A percentile compares a stretch with the other conserved stretches of the same genome.
Evolutionary conservation across 2,329 filamentous ascomycete species (phyloP).

Genomic region (Nemania serpens): DNA sequence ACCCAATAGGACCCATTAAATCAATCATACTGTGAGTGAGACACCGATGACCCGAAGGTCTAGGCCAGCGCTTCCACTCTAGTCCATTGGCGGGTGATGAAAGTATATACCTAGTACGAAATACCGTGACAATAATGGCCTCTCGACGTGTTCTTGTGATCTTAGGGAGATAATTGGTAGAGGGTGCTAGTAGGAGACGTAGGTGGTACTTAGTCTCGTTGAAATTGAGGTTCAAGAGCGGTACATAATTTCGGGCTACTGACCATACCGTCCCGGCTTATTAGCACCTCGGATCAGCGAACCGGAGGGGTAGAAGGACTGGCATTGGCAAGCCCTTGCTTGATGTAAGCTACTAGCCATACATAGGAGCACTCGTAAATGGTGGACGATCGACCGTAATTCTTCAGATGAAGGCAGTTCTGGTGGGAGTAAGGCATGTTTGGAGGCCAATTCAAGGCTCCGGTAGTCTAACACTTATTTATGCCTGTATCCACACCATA

Average conservation of each 20-base stretch:
- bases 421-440: neutral
- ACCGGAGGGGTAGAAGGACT: slow-evolving; percentile 10
- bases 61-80: slow-evolving; percentile 6
- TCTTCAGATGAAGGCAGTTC: neutral
- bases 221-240: slow-evolving; percentile 7
- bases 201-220: neutral
- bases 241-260: slow-evolving; percentile 4
- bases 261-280: neutral
- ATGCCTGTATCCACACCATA: slow-evolving; percentile 4
- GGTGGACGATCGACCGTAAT: slow-evolving; percentile 5
- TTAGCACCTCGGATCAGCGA: neutral
- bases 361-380: neutral
- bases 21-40: slow-evolving; percentile 11
- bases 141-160: neutral
- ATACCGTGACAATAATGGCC: too few species aligned
- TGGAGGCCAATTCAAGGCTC: too few species aligned
- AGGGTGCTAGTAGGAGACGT: neutral
- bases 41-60: slow-evolving; percentile 9
- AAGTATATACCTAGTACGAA: too few species aligned
- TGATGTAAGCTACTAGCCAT: slow-evolving; percentile 9
- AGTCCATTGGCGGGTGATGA: slow-evolving; percentile 5
- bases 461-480: neutral
- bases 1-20: slow-evolving; percentile 1
- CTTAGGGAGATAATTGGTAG: neutral
- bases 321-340: neutral